Evolutionary conservation across 2,329 filamentous ascomycete species (phyloP).

Genomic region (Dactylellina drechsleri): DNA sequence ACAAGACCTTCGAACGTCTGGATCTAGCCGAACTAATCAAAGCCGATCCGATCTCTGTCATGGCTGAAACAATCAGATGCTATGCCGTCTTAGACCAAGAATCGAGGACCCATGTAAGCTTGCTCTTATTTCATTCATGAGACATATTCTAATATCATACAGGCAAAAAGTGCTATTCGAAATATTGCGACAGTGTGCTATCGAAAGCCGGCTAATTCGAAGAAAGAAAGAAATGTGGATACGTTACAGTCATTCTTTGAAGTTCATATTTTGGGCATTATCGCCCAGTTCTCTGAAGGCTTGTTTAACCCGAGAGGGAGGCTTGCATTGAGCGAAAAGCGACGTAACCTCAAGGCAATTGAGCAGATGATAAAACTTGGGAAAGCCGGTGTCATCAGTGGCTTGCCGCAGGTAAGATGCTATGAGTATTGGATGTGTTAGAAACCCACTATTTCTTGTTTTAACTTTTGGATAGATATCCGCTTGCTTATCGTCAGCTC

Average conservation of each 20-base stretch:
- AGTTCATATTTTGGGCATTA: constrained; percentile 83
- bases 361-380: constrained; percentile 86
- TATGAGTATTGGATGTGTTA: constrained; percentile 50
- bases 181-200: constrained; percentile 45
- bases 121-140: not conserved
- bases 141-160: not conserved
- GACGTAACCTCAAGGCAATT: constrained; percentile 81
- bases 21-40: constrained; percentile 76
- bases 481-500: constrained; percentile 87
- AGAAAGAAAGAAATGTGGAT: constrained; percentile 66
- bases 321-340: constrained; percentile 74
- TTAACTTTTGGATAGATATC: constrained; percentile 71
- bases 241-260: constrained; percentile 80
- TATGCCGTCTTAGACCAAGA: constrained; percentile 34
- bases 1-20: constrained; percentile 71
- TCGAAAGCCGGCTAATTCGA: constrained; percentile 49
- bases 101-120: constrained; percentile 22
- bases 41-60: constrained; percentile 77
- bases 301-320: constrained; percentile 75
- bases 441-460: constrained; percentile 30
- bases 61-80: constrained; percentile 80
- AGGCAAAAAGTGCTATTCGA: constrained; percentile 40
- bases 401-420: constrained; percentile 79
- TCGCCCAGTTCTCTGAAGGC: constrained; percentile 80
- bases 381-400: constrained; percentile 76